These are phyloP conservation scores for Starmerella roubikii DNA, from an alignment of 805 yeast species.

Conservation along the genomic window DNA sequence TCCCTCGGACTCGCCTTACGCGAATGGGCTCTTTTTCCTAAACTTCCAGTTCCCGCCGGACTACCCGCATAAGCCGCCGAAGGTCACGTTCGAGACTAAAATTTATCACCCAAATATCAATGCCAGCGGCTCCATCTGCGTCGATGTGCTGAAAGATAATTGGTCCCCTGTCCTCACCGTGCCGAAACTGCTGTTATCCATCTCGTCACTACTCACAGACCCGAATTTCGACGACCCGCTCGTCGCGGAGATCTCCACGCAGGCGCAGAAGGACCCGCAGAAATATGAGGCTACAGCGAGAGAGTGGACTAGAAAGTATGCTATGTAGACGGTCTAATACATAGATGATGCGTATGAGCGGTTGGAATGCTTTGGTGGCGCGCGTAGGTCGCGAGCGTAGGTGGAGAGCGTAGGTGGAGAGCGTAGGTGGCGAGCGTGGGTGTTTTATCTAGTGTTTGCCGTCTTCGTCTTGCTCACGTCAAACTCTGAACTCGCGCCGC, in stretches of 20 bases:
- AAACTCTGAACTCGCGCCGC: no score
- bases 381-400: no score
- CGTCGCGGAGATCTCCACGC: constrained; percentile 95
- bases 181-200: constrained; percentile 85
- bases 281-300: constrained; percentile 94
- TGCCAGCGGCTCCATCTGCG: constrained; percentile 88
- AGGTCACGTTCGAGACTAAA: constrained; percentile 80
- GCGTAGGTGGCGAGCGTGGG: no score
- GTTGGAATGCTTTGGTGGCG: no score
- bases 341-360: no score
- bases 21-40: constrained; percentile 90
- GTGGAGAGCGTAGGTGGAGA: no score
- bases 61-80: constrained; percentile 98
- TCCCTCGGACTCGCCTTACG: constrained; percentile 79
- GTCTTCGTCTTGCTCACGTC: no score
- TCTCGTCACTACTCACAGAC: constrained; percentile 89
- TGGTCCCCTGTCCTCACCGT: constrained; percentile 99
- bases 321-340: no score
- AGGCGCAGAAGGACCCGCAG: constrained; percentile 84
- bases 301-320: constrained; percentile 98
- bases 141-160: constrained; percentile 92
- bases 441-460: no score
- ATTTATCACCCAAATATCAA: constrained; percentile 97
- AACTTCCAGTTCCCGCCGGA: constrained; percentile 97
- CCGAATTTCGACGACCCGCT: constrained; percentile 98